These are phyloP conservation scores for Hypomyces perniciosus DNA, from an alignment of 2,329 filamentous ascomycete genomes.

Conservation along the genomic window DNA sequence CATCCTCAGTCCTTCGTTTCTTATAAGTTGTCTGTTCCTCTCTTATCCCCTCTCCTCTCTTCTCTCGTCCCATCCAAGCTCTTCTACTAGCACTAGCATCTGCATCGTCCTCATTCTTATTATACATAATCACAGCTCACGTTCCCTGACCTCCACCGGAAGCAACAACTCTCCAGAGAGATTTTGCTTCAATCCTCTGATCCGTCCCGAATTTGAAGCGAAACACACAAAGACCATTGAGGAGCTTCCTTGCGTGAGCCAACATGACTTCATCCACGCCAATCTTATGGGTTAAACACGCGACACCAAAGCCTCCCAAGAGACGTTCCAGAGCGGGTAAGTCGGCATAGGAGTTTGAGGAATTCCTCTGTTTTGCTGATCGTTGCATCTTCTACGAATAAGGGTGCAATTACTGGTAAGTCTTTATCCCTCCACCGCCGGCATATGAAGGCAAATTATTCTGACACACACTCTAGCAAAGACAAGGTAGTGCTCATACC, in stretches of 20 bases:
- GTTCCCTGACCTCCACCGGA: too few relatives aligned
- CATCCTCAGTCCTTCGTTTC: not conserved
- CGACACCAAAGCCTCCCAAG: constrained; percentile 53
- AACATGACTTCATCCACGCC: constrained; percentile 28
- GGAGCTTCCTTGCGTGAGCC: not conserved
- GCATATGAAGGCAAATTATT: not conserved
- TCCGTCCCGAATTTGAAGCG: too few relatives aligned
- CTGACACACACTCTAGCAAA: constrained; percentile 35
- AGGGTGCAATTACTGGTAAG: constrained; percentile 51
- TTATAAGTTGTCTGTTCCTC: too few relatives aligned
- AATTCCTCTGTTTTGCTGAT: not conserved
- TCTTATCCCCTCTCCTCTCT: not conserved
- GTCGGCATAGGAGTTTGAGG: constrained; percentile 20
- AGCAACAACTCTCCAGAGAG: too few relatives aligned
- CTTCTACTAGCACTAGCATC: not conserved
- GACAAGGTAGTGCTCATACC: constrained; percentile 40
- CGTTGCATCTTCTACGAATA: constrained; percentile 10
- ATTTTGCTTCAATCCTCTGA: too few relatives aligned
- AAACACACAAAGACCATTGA: not conserved
- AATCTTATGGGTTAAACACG: constrained; percentile 54
- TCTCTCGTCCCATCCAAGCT: not conserved
- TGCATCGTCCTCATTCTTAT: not conserved
- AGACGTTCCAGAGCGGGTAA: constrained; percentile 54
- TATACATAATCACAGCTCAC: too few relatives aligned
- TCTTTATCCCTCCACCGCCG: constrained; percentile 1